Conservation (phyloP, 2,329 filamentous ascomycete species). For the Beauveria medogensis region DNA sequence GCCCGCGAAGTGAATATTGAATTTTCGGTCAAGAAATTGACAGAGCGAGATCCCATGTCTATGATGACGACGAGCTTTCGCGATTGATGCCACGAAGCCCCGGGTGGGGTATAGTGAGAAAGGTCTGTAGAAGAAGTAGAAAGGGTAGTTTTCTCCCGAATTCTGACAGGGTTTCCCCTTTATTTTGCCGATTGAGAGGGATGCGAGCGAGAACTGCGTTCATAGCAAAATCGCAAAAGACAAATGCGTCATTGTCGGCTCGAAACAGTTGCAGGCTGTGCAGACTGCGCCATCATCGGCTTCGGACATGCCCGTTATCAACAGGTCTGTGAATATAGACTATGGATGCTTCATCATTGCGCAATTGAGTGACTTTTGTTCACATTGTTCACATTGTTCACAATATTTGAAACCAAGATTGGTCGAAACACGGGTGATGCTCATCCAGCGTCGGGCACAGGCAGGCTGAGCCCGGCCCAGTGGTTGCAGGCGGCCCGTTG, state of each 20-base stretch:
- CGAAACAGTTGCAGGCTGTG: background rate
- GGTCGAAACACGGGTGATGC: background rate
- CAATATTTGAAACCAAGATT: background rate
- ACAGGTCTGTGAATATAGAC: background rate
- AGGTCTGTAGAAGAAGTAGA: background rate
- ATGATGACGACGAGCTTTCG: too few relatives aligned
- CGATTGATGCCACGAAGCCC: background rate
- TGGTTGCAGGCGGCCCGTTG: constrained; percentile 6
- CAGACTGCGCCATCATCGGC: background rate
- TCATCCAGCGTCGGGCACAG: background rate
- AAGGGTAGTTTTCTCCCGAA: background rate
- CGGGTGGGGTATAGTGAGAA: background rate
- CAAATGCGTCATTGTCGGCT: background rate
- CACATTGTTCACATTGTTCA: background rate
- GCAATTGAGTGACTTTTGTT: background rate
- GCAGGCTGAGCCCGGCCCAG: constrained; percentile 1
- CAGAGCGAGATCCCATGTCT: background rate
- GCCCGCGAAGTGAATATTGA: too few relatives aligned
- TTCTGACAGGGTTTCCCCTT: background rate
- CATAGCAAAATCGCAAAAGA: background rate
- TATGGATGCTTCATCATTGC: background rate
- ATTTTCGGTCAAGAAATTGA: background rate
- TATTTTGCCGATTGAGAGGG: background rate
- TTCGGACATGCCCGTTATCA: background rate
- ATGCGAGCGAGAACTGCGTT: background rate